Percentiles rank a stretch among this genome's conserved stretches.
Conservation (phyloP, 2,329 filamentous ascomycete genomes). For the Aschersonia sp. region DNA sequence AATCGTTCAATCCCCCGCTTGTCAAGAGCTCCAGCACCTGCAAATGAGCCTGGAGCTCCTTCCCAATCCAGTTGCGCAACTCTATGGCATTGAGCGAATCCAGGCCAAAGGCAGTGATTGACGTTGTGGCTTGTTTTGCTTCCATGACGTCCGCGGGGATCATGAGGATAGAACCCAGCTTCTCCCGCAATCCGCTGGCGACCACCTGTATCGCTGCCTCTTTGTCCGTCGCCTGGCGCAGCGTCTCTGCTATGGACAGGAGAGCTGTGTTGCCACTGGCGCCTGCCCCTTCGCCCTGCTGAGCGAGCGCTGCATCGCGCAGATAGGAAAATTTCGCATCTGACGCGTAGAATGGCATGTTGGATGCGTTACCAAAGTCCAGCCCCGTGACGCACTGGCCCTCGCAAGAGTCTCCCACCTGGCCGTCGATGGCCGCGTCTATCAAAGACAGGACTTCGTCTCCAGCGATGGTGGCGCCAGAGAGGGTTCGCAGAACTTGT, state of each 20-base stretch:
- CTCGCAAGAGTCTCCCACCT: slow-evolving; percentile 25
- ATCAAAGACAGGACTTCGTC: slow-evolving; percentile 39
- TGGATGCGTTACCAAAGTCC: slow-evolving; percentile 25
- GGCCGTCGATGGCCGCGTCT: slow-evolving; percentile 33
- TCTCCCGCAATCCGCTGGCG: slow-evolving; percentile 9
- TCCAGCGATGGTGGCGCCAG: slow-evolving; percentile 32
- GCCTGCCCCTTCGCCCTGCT: slow-evolving; percentile 2
- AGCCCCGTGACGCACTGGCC: slow-evolving; percentile 40
- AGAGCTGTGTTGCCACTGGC: not conserved
- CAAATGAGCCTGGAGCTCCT: slow-evolving; percentile 25
- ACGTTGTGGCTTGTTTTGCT: slow-evolving; percentile 7
- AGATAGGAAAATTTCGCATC: slow-evolving; percentile 40
- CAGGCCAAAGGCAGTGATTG: slow-evolving; percentile 16
- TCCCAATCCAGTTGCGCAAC: slow-evolving; percentile 35
- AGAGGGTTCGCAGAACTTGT: slow-evolving; percentile 32
- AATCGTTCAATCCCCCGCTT: slow-evolving; percentile 23
- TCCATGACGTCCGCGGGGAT: slow-evolving; percentile 11
- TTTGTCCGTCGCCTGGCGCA: slow-evolving; percentile 3
- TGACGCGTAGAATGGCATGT: slow-evolving; percentile 35
- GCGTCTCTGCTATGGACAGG: slow-evolving; percentile 6
- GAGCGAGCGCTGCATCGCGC: slow-evolving; percentile 20
- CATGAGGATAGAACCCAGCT: slow-evolving; percentile 21
- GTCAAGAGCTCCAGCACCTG: slow-evolving; percentile 41
- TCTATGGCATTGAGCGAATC: slow-evolving; percentile 37
- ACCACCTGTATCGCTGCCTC: slow-evolving; percentile 13